Percentiles rank a stretch among this genome's conserved stretches.
Evolutionary conservation across 495 filamentous ascomycete genomes (phyloP).

Genomic region (Aspergillus conjunctus): DNA sequence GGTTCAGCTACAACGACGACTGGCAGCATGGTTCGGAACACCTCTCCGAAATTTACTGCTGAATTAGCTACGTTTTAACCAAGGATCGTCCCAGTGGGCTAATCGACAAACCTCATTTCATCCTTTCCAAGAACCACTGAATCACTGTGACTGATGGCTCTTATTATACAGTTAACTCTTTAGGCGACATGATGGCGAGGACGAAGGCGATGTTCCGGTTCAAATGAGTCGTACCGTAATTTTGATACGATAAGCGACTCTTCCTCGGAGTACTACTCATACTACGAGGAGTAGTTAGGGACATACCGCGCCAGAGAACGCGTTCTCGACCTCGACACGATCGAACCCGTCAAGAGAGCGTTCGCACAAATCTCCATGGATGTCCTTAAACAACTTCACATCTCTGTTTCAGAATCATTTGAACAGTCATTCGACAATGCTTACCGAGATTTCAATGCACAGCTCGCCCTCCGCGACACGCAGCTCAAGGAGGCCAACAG

Average conservation of each 20-base stretch:
- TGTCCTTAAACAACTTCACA: slow-evolving; percentile 38
- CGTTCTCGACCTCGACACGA: not conserved
- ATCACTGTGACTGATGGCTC: too few species aligned
- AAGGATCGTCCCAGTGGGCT: too few species aligned
- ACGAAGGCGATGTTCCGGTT: too few species aligned
- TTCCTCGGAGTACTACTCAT: too few species aligned
- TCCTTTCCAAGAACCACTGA: too few species aligned
- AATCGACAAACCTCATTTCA: too few species aligned
- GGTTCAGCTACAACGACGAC: not conserved
- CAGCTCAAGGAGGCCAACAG: slow-evolving; percentile 27
- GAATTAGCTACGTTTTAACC: too few species aligned
- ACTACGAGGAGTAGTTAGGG: too few species aligned
- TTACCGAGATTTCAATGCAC: slow-evolving; percentile 31
- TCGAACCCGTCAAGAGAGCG: not conserved
- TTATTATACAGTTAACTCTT: not conserved
- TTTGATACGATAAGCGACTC: slow-evolving; percentile 7
- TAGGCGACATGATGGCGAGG: too few species aligned
- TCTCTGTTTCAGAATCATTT: slow-evolving; percentile 34
- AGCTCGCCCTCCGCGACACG: slow-evolving; percentile 29
- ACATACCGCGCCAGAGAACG: not conserved
- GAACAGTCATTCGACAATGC: slow-evolving; percentile 38
- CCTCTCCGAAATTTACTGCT: too few species aligned
- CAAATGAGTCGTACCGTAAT: not conserved
- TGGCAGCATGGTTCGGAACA: too few species aligned
- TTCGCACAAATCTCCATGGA: slow-evolving; percentile 34